A percentile compares a stretch with the other conserved stretches of the same genome.
Evolutionary conservation across 1,284 basidiomycete species (phyloP).

Genomic region (Coniferiporia sulphurascens): DNA sequence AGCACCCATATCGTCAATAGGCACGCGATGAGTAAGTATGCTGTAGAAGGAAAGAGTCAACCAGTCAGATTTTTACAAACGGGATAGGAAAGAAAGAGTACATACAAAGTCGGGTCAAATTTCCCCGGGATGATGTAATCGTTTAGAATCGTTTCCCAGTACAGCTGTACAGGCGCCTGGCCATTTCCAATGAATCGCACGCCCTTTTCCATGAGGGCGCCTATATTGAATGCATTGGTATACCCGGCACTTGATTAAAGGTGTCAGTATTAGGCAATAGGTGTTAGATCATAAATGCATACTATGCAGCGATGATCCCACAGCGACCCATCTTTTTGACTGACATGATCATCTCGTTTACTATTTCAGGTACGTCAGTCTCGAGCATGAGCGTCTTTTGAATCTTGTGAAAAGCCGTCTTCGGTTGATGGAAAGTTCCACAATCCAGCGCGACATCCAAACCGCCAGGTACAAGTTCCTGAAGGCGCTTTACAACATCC

Average conservation of each 20-base stretch:
- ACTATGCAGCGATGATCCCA: conserved; percentile 60
- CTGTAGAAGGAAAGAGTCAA: conserved; percentile 27
- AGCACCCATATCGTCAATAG: conserved; percentile 55
- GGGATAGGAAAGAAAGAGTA: conserved; percentile 18
- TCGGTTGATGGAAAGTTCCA: conserved; percentile 71
- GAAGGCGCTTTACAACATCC: conserved; percentile 56
- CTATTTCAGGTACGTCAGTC: conserved; percentile 69
- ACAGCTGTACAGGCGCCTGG: conserved; percentile 69
- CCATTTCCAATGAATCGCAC: conserved; percentile 67
- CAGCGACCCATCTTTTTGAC: conserved; percentile 61
- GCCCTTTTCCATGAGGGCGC: conserved; percentile 77
- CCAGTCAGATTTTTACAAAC: not conserved
- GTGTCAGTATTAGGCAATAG: not conserved
- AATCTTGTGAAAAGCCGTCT: conserved; percentile 57
- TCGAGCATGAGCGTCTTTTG: conserved; percentile 71
- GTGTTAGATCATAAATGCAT: conserved; percentile 3
- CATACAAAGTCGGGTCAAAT: conserved; percentile 64
- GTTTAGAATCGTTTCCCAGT: conserved; percentile 69
- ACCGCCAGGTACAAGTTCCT: conserved; percentile 58
- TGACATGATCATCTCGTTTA: conserved; percentile 65
- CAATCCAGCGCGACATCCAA: conserved; percentile 60
- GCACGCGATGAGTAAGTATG: conserved; percentile 61
- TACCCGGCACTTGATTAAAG: conserved; percentile 37
- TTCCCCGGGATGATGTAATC: conserved; percentile 61
- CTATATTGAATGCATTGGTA: conserved; percentile 69